Evolutionary conservation across 2,329 filamentous ascomycete genomes (phyloP).

Genomic region (Paraphaeosphaeria sporulosa): DNA sequence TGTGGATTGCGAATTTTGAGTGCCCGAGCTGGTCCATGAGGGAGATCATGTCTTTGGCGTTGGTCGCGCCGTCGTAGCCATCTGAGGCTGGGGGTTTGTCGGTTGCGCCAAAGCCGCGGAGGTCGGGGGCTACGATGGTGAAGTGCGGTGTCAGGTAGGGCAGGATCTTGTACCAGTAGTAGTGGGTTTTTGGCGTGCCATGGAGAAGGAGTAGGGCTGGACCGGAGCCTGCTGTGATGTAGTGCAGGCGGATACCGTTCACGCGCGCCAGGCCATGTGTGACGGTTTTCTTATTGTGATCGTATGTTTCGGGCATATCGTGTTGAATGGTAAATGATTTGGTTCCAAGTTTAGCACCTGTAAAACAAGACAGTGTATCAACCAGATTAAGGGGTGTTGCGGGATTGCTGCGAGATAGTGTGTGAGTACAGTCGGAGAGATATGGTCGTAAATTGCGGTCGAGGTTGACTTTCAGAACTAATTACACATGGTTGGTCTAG

Average conservation of each 20-base stretch:
- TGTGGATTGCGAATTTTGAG: neutral
- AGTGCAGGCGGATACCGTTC: slow-evolving; percentile 32
- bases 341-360: neutral
- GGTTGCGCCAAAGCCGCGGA: slow-evolving; percentile 50
- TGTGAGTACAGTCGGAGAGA: too few relatives aligned
- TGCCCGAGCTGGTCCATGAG: slow-evolving; percentile 4
- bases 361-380: neutral
- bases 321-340: neutral
- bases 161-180: slow-evolving; percentile 49
- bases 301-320: slow-evolving; percentile 24
- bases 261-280: slow-evolving; percentile 29
- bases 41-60: slow-evolving; percentile 8
- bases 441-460: neutral
- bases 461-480: neutral
- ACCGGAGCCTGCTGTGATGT: slow-evolving; percentile 30
- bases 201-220: slow-evolving; percentile 30
- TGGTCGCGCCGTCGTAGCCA: slow-evolving; percentile 45
- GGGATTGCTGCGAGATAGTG: too few relatives aligned
- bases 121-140: slow-evolving; percentile 47
- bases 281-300: slow-evolving; percentile 25
- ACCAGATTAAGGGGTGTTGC: neutral
- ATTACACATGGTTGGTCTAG: neutral
- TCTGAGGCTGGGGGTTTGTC: slow-evolving; percentile 49
- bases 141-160: slow-evolving; percentile 47
- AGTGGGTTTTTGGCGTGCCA: slow-evolving; percentile 32